These are phyloP conservation scores for Lichina pygmaea DNA, from an alignment of 495 filamentous ascomycete species.

Conservation along the genomic window DNA sequence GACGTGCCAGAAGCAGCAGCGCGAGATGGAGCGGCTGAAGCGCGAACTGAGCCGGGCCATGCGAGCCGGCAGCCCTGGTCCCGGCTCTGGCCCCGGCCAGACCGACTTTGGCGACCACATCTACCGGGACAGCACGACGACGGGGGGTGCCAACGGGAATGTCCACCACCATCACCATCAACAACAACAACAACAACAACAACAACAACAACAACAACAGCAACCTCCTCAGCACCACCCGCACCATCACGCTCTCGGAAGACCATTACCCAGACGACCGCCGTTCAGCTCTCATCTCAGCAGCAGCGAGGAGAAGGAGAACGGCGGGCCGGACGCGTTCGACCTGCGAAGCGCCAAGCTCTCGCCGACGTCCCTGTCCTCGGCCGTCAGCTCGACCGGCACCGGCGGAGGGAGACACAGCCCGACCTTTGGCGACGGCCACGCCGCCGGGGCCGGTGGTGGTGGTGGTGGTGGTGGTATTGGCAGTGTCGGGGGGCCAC, in stretches of 20 bases:
- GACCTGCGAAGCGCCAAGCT: constrained; percentile 10
- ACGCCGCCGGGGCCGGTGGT: constrained; percentile 1
- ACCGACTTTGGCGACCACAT: constrained; percentile 22
- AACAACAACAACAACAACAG: too few species aligned
- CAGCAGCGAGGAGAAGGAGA: constrained; percentile 68
- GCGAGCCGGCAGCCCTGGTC: constrained; percentile 15
- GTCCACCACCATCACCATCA: constrained; percentile 12
- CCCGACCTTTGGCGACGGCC: constrained; percentile 2
- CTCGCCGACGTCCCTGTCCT: constrained; percentile 9
- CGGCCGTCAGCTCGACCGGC: constrained; percentile 12
- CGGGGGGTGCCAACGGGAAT: constrained; percentile 12
- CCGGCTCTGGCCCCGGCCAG: neutral
- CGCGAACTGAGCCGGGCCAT: constrained; percentile 32
- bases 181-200: too few species aligned
- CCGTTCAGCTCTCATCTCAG: constrained; percentile 27
- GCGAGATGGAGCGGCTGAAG: constrained; percentile 83
- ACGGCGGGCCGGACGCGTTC: constrained; percentile 17
- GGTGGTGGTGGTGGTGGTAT: constrained; percentile 19
- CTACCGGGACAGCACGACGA: constrained; percentile 22
- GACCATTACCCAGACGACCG: constrained; percentile 13
- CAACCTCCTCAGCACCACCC: neutral
- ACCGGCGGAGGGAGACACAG: constrained; percentile 14
- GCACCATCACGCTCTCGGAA: constrained; percentile 1
- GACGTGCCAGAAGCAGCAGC: constrained; percentile 49
- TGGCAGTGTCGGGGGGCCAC: constrained; percentile 21